Evolutionary conservation across 192 early-diverging fungal species (phyloP).

Genomic region (Ambispora gerdemannii): DNA sequence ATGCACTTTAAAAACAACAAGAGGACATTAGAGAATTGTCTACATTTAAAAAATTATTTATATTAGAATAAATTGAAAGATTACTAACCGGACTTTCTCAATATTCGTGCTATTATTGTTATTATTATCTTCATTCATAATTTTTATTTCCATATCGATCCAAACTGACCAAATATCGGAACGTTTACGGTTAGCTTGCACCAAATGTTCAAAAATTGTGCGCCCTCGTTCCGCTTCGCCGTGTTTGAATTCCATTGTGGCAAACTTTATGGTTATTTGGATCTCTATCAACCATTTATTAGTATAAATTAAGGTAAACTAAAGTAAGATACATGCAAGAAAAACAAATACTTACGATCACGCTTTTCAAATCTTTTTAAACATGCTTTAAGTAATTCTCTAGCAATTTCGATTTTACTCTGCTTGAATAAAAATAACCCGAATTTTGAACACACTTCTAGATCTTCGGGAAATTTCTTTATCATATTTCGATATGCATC

Average conservation of each 20-base stretch:
- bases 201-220: constrained; percentile 95
- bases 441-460: constrained; percentile 88
- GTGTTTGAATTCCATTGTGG: constrained; percentile 94
- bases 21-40: background rate
- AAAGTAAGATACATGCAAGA: background rate
- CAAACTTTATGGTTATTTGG: constrained; percentile 93
- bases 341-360: constrained; percentile 63
- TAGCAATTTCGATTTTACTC: constrained; percentile 70
- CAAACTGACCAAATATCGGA: constrained; percentile 97
- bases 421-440: constrained; percentile 79
- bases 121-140: constrained; percentile 62
- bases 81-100: constrained; percentile 59
- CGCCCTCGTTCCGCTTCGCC: constrained; percentile 96
- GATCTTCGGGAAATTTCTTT: constrained; percentile 83
- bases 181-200: constrained; percentile 89
- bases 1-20: constrained; percentile 40
- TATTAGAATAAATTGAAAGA: constrained; percentile 7
- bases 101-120: too few species aligned
- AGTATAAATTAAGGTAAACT: constrained; percentile 17
- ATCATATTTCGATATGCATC: constrained; percentile 68
- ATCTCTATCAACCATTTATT: constrained; percentile 53
- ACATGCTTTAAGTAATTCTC: constrained; percentile 74
- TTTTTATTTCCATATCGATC: constrained; percentile 91
- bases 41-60: constrained; percentile 1
- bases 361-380: constrained; percentile 87